phyloP scores from a whole-genome alignment of 1,139 yeast genomes.

The Ogataea hybrid region DNA sequence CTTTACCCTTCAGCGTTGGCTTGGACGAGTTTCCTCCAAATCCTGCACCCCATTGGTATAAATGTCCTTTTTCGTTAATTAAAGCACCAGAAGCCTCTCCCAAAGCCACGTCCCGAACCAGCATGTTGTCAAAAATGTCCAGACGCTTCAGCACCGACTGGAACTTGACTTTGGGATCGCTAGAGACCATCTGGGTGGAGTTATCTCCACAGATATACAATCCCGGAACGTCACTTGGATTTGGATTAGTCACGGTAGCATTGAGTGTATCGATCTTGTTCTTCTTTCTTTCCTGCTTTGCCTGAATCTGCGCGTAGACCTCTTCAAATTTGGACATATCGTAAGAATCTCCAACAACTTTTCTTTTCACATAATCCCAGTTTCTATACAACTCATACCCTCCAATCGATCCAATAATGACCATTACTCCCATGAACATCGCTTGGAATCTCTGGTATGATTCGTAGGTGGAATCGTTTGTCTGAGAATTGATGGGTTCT shows the following conservation, averaged over 20 bases:
- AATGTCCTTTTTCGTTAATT: constrained; percentile 66
- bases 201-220: constrained; percentile 54
- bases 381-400: constrained; percentile 44
- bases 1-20: constrained; percentile 45
- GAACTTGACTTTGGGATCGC: constrained; percentile 35
- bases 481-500: constrained; percentile 1
- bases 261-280: constrained; percentile 18
- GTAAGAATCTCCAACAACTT: constrained; percentile 35
- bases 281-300: constrained; percentile 22
- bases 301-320: constrained; percentile 26
- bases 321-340: constrained; percentile 30
- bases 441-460: constrained; percentile 27
- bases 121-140: constrained; percentile 59
- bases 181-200: constrained; percentile 40
- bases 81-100: constrained; percentile 57
- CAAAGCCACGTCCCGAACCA: constrained; percentile 57
- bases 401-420: constrained; percentile 36
- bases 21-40: constrained; percentile 25
- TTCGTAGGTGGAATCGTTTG: constrained; percentile 20
- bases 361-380: constrained; percentile 39
- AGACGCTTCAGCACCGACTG: constrained; percentile 54
- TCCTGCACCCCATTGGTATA: constrained; percentile 64
- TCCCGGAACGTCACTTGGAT: constrained; percentile 44
- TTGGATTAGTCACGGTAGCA: constrained; percentile 29
- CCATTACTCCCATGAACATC: constrained; percentile 23